Evolutionary conservation across 2,329 filamentous ascomycete species (phyloP).

Genomic region (Taxawa tesnikishii): DNA sequence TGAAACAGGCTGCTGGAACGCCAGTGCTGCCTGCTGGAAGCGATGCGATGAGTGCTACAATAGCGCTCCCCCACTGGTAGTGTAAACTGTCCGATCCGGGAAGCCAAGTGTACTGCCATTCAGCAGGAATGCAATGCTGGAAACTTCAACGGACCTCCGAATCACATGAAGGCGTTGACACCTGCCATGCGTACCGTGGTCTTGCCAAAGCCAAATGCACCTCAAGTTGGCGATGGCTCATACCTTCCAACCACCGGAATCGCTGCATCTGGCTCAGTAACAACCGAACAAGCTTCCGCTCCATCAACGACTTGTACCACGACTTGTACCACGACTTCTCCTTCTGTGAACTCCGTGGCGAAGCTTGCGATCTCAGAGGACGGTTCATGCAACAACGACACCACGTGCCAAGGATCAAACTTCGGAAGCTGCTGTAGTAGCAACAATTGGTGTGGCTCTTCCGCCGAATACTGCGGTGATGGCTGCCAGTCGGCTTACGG

Average conservation of each 20-base stretch:
- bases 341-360: not conserved
- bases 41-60: slow-evolving; percentile 50
- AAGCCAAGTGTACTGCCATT: slow-evolving; percentile 44
- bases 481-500: slow-evolving; percentile 22
- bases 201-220: not conserved
- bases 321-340: too few species aligned
- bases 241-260: slow-evolving; percentile 1
- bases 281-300: too few species aligned
- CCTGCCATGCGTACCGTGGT: slow-evolving; percentile 8
- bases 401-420: slow-evolving; percentile 4
- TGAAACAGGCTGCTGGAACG: slow-evolving; percentile 21
- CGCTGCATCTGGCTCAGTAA: slow-evolving; percentile 3
- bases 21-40: slow-evolving; percentile 31
- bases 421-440: slow-evolving; percentile 7
- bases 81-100: slow-evolving; percentile 49
- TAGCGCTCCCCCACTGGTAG: slow-evolving; percentile 45
- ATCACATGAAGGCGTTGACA: slow-evolving; percentile 26
- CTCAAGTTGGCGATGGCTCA: slow-evolving; percentile 1
- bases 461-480: slow-evolving; percentile 5
- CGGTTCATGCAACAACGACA: slow-evolving; percentile 4
- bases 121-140: slow-evolving; percentile 27
- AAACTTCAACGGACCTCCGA: slow-evolving; percentile 37
- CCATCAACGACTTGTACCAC: too few species aligned
- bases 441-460: slow-evolving; percentile 5
- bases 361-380: slow-evolving; percentile 4